Conservation (phyloP, 768 basidiomycete species). For the Strobilomyces echinocephalus region DNA sequence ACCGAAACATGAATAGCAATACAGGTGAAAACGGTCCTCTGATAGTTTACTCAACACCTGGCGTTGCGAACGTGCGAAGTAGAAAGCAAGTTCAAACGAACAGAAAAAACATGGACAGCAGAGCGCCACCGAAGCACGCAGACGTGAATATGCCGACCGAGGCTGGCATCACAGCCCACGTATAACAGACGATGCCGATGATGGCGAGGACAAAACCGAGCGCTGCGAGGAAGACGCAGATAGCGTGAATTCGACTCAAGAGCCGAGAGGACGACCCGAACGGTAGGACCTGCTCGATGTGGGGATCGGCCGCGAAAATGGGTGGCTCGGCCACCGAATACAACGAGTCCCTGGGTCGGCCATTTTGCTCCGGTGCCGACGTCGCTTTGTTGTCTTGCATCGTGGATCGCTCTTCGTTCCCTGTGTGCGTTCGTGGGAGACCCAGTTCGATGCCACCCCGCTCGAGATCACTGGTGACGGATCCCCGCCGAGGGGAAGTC, state of each 20-base stretch:
- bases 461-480: slow-evolving; percentile 10
- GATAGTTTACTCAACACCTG: neutral
- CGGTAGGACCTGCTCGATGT: slow-evolving; percentile 46
- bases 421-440: neutral
- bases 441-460: slow-evolving; percentile 2
- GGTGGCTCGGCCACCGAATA: neutral
- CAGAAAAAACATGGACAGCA: slow-evolving; percentile 20
- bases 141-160: slow-evolving; percentile 44
- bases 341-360: neutral
- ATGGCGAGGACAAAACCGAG: slow-evolving; percentile 48
- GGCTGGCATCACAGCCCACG: slow-evolving; percentile 44
- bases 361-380: neutral
- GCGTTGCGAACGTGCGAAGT: neutral
- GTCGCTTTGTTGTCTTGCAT: neutral
- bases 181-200: slow-evolving; percentile 45
- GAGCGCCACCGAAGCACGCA: slow-evolving; percentile 34
- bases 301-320: slow-evolving; percentile 43
- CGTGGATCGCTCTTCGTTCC: neutral
- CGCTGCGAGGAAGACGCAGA: slow-evolving; percentile 44
- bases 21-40: neutral
- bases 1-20: neutral
- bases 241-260: slow-evolving; percentile 44
- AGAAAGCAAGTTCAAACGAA: neutral
- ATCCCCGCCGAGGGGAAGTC: slow-evolving; percentile 14
- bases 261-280: slow-evolving; percentile 37